Evolutionary conservation across 2,329 filamentous ascomycete species (phyloP).

Genomic region (Metarhizium rileyi): DNA sequence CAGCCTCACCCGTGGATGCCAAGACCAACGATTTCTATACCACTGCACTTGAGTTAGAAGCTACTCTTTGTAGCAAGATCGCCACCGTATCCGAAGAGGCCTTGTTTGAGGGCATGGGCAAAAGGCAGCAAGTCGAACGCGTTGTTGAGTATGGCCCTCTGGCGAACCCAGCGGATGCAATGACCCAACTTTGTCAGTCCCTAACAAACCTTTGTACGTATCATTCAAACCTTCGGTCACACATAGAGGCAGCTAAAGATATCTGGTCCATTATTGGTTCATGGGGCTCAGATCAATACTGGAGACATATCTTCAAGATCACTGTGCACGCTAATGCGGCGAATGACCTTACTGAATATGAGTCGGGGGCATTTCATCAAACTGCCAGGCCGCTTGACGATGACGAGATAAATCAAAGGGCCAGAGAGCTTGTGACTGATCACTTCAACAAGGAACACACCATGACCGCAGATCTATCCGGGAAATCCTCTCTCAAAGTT

Average conservation of each 20-base stretch:
- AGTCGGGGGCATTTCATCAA: not conserved
- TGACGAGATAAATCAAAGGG: not conserved
- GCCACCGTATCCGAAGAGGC: slow-evolving; percentile 52
- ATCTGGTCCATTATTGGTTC: slow-evolving; percentile 60
- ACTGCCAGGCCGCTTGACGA: not conserved
- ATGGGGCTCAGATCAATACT: slow-evolving; percentile 80
- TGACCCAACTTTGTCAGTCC: slow-evolving; percentile 54
- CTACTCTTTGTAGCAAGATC: slow-evolving; percentile 70
- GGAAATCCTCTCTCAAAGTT: slow-evolving; percentile 63
- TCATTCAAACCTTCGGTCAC: slow-evolving; percentile 38
- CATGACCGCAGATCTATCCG: not conserved
- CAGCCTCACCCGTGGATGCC: slow-evolving; percentile 85
- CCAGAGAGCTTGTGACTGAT: not conserved
- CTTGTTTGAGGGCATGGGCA: slow-evolving; percentile 14
- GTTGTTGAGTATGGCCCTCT: slow-evolving; percentile 35
- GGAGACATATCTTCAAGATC: slow-evolving; percentile 53
- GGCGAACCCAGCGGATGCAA: slow-evolving; percentile 31
- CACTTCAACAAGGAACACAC: not conserved
- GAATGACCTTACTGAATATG: not conserved
- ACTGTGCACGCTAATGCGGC: not conserved
- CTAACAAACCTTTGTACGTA: slow-evolving; percentile 37
- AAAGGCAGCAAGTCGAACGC: slow-evolving; percentile 39
- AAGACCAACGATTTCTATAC: slow-evolving; percentile 57
- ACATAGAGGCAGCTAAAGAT: slow-evolving; percentile 49
- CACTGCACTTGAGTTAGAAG: slow-evolving; percentile 66